Base-by-base conservation (phyloP, 805 yeast species). In the Candida boidinii region DNA sequence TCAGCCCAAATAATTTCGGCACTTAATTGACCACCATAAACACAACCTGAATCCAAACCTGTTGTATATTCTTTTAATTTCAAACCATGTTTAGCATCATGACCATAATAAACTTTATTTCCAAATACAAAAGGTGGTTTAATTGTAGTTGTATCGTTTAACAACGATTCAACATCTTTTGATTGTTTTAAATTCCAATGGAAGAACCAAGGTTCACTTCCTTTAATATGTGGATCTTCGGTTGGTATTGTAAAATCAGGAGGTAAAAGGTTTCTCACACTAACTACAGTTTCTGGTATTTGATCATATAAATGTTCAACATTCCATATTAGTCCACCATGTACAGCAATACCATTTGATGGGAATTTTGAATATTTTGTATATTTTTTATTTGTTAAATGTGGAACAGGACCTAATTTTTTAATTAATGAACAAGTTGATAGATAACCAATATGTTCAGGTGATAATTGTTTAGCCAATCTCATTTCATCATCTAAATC, bases 31-130 rank as follows among this genome's bases (percentile, higher is more conserved):
- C 74, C 79, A 4, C 95, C 96, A 38, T 71, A 70, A 37, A 76
- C 82, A 62, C 96, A 88, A 1, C 83, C 84, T 9, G 83, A 62
- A 49, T 90, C 97, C 25, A 88, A 58, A 0, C 96, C 97, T 46
- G 72, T 74, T 3, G 95, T 66, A 53, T 65, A 85, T 39, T 70
- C 68, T 42, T 70, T 69, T 31, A 78, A 41, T 35, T 70, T 74
- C 31, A 87, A 67, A 1, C 96, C 95, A 34, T 78, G 62, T 35
- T 74, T 64, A 4, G 96, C 94, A 50, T 85, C 94, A 50, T 88
- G 97, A 1, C 96, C 97, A 51, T 88, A 88, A 46, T 73, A 75
- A 4, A 84, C 86, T 16, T 68, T 56, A 4, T 45, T 41, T 3
- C 58, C 60, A 19, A n/a, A 49, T n/a, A n/a, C n/a, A 60, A 13